Evolutionary conservation across 192 early-diverging fungal genomes (phyloP), one percentile per base, ranked within the genome.

Genomic region (Podila clonocystis): DNA sequence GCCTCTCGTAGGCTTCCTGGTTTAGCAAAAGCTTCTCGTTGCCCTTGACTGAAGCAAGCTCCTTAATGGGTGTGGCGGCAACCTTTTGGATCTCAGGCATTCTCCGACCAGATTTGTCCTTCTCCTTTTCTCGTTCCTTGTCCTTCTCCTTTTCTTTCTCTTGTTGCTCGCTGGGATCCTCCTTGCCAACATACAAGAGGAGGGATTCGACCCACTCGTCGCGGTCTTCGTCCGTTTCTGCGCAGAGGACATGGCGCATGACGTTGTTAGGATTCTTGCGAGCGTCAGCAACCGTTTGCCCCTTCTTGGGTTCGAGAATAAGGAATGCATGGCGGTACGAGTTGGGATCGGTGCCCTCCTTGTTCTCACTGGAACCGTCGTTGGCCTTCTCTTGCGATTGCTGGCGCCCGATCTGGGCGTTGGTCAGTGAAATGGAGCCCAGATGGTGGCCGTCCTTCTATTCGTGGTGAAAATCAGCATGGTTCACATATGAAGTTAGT

Each of bases 141-240:
- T 71, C 73, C 67, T 29, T 34, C 65, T 13, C 6, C 66, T 52
- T 60, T 52, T 62, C 60, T 29, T 62, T 41, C 58, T 45, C 30
- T 20, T 78, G 65, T 11, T 38, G 26, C 2, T 26, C 20, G 15
- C 68, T 66, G 8, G 66, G 0, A 24, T 52, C 29, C 4, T 80
- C 77, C 57, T 73, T 80, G 9, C 75, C 82, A 20, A 86, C 85
- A 72, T 87, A 83, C 20, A 86, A 62, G 58, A 88, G 61, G 70
- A 97, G 75, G 3, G 91, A 89, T 58, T 90, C 87, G 0, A 99
- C 92, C 97, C 97, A 99, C 30, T 91, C 91, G 82, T 97, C 96
- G 52, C 97, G 87, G 57, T 99, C 97, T 62, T 87, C 75, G 58
- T 97, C 96, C 9, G 91, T 94, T n/a, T 94, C 93, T 13, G 96